These are phyloP conservation scores for Alternaria infectoria DNA, from an alignment of 2,329 filamentous ascomycete species.

Conservation along the genomic window DNA sequence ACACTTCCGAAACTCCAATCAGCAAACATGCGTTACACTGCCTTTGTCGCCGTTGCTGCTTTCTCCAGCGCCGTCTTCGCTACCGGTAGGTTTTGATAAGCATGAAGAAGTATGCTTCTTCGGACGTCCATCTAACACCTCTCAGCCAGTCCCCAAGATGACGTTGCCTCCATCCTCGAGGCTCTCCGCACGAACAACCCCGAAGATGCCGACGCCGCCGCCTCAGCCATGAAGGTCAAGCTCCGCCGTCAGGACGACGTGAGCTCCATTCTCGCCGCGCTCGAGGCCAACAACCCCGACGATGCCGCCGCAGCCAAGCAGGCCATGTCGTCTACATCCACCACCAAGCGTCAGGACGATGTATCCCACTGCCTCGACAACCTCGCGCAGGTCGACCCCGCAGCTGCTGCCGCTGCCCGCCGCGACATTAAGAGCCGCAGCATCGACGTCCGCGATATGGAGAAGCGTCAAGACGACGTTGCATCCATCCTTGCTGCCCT, in stretches of 20 bases:
- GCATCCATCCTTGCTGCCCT: slow-evolving; percentile 27
- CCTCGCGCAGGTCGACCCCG: neutral
- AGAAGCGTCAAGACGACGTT: slow-evolving; percentile 17
- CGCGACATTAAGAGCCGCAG: neutral
- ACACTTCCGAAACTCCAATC: slow-evolving; percentile 8
- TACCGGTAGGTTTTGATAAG: slow-evolving; percentile 15
- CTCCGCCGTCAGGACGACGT: slow-evolving; percentile 32
- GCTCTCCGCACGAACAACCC: slow-evolving; percentile 38
- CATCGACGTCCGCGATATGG: neutral
- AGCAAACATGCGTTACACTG: slow-evolving; percentile 38
- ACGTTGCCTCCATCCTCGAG: slow-evolving; percentile 35
- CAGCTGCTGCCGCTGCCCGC: neutral
- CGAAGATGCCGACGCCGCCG: slow-evolving; percentile 33
- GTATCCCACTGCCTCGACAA: neutral
- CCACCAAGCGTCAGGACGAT: slow-evolving; percentile 16
- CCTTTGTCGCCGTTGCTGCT: slow-evolving; percentile 30
- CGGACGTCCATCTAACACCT: neutral
- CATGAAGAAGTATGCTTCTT: neutral
- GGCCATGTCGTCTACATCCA: neutral
- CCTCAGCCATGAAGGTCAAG: slow-evolving; percentile 33
- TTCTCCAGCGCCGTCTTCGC: slow-evolving; percentile 39
- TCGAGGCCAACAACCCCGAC: slow-evolving; percentile 31
- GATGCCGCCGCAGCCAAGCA: slow-evolving; percentile 30
- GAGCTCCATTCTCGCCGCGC: slow-evolving; percentile 28
- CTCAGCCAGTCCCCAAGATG: slow-evolving; percentile 26